Evolutionary conservation across 257 asterid genomes (phyloP).

Genomic region (Solanum tarapatanum): DNA sequence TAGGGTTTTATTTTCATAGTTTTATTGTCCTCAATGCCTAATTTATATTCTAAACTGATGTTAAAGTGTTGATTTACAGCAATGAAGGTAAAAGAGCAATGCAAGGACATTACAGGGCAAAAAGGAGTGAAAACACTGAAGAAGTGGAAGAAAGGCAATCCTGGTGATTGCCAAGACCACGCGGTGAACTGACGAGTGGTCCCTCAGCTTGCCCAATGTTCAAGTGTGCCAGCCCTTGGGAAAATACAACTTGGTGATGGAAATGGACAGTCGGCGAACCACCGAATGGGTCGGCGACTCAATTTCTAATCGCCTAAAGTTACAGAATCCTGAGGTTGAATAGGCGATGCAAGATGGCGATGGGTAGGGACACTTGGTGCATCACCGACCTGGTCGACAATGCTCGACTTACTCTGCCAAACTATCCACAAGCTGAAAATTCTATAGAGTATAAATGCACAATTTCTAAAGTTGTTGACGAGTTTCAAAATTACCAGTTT

Average conservation of each 20-base stretch:
- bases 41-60: not conserved
- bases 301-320: too few relatives aligned
- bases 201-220: not conserved
- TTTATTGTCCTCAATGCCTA: not conserved
- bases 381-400: not conserved
- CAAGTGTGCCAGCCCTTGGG: not conserved
- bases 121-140: too few relatives aligned
- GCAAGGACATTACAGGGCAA: not conserved
- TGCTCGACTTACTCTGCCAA: not conserved
- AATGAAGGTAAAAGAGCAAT: too few relatives aligned
- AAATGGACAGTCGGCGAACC: not conserved
- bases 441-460: not conserved
- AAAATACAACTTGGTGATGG: not conserved
- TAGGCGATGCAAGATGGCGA: fast-evolving
- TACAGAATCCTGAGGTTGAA: not conserved
- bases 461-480: not conserved
- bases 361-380: not conserved
- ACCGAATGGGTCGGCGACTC: not conserved
- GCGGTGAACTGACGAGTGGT: not conserved
- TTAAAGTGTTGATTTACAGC: not conserved
- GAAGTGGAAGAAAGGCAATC: not conserved
- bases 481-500: not conserved
- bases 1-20: not conserved
- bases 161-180: not conserved
- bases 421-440: not conserved